Evolutionary conservation across 2,329 filamentous ascomycete genomes (phyloP).

Genomic region (Colletotrichum chlorophyti): DNA sequence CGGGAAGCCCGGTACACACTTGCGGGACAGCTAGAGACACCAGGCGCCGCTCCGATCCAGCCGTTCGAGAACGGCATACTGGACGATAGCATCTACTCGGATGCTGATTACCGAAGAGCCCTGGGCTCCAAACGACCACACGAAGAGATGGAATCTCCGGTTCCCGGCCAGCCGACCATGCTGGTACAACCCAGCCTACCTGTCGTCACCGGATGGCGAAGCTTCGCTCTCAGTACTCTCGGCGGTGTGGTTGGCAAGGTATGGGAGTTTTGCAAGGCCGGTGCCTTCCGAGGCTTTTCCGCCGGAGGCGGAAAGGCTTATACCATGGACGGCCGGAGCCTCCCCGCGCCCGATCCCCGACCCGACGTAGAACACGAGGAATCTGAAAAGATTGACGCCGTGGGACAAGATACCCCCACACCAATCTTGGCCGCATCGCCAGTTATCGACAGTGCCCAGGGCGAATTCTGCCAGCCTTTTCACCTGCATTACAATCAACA

Average conservation of each 20-base stretch:
- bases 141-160: slow-evolving; percentile 44
- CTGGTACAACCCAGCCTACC: slow-evolving; percentile 41
- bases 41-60: slow-evolving; percentile 39
- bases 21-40: slow-evolving; percentile 61
- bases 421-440: too few species aligned
- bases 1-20: slow-evolving; percentile 51
- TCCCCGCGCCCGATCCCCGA: background rate
- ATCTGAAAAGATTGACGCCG: background rate
- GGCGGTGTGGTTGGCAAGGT: slow-evolving; percentile 77
- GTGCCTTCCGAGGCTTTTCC: slow-evolving; percentile 82
- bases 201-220: slow-evolving; percentile 57
- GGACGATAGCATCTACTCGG: slow-evolving; percentile 63
- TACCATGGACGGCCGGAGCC: slow-evolving; percentile 46
- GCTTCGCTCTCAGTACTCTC: slow-evolving; percentile 66
- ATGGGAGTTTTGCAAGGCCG: slow-evolving; percentile 81
- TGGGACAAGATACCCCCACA: background rate
- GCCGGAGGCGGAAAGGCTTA: slow-evolving; percentile 83
- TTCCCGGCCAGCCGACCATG: slow-evolving; percentile 37
- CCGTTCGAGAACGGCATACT: slow-evolving; percentile 43
- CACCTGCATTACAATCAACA: slow-evolving; percentile 36
- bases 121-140: slow-evolving; percentile 55
- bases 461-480: slow-evolving; percentile 36
- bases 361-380: background rate
- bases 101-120: slow-evolving; percentile 60
- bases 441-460: slow-evolving; percentile 31